Evolutionary conservation across 2,329 filamentous ascomycete genomes (phyloP), one percentile per base, ranked within the genome.

Genomic region (Lecanosticta acicola): DNA sequence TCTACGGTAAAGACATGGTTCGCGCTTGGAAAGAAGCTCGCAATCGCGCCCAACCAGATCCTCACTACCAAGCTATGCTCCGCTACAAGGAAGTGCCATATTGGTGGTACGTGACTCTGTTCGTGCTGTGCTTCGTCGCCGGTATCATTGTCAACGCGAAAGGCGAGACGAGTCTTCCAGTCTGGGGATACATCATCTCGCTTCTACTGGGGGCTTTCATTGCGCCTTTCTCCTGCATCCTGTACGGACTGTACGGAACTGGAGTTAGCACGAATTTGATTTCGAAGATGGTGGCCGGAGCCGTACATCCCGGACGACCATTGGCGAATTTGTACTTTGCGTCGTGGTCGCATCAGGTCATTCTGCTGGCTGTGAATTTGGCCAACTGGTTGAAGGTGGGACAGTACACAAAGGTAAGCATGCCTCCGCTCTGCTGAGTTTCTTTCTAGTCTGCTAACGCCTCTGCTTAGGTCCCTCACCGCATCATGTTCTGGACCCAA

Each of bases 1-100:
- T 50, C 43, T 80, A 74, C 73, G 73, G 77, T 3, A 67, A 68
- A 9, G 77, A 80, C 46, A 67, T 78, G 17, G 38, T 66, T 2
- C 55, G 54, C 4, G 66, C 47, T 8, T 50, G 47, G 47, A 50
- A 50, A 29, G 43, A 50, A 34, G 47, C 47, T 8, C 34, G 43
- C 55, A 63, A 35, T 49, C 55, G 14, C 37, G 43, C 3, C 40
- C 58, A 14, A 59, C 43, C 47, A 10, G 47, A 65, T 43, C 60
- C 61, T 18, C 63, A 66, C 44, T 65, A 64, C 42, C 59, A 60
- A 38, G 55, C 63, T 7, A 63, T 65, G 56, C 48, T 63, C 10
- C 39, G 41, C n/a, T 66, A 65, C 46, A 51, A 55, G 21, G 60
- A 65, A 17, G 48, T 47, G 7, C 63, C 63, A 2, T 8, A 54